Percentiles rank a stretch among this genome's conserved stretches.
Evolutionary conservation across 192 early-diverging fungal species (phyloP).

Genomic region (Coemansia sp.): DNA sequence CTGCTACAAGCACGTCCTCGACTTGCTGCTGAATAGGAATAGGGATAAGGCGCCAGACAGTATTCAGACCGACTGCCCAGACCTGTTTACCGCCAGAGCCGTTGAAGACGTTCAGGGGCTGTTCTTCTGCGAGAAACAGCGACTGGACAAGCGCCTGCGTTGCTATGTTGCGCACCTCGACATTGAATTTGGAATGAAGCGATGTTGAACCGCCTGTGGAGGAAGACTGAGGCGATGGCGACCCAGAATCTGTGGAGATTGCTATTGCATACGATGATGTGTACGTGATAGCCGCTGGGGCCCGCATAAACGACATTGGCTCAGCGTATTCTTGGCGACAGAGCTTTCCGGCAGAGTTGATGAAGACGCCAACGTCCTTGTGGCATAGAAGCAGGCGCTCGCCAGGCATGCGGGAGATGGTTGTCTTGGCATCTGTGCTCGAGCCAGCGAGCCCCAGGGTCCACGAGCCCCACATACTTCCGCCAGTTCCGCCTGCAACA

Average conservation of each 20-base stretch:
- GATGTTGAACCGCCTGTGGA: not conserved
- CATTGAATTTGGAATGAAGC: constrained; percentile 35
- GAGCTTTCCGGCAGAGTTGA: constrained; percentile 50
- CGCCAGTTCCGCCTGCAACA: constrained; percentile 3
- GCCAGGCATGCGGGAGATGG: constrained; percentile 50
- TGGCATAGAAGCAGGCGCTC: constrained; percentile 53
- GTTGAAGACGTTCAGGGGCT: constrained; percentile 50
- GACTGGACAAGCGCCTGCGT: constrained; percentile 82
- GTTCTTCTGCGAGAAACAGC: constrained; percentile 64
- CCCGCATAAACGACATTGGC: constrained; percentile 42
- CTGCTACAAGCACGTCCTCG: constrained; percentile 68
- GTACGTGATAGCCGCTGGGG: constrained; percentile 45
- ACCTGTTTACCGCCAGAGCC: constrained; percentile 73
- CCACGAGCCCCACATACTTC: constrained; percentile 55
- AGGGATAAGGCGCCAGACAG: constrained; percentile 74
- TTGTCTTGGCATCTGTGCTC: constrained; percentile 32
- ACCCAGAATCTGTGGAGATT: constrained; percentile 15
- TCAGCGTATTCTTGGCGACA: constrained; percentile 45
- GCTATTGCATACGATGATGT: constrained; percentile 51
- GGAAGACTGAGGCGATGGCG: constrained; percentile 1
- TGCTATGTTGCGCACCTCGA: constrained; percentile 86
- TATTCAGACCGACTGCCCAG: constrained; percentile 65
- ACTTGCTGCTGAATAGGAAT: constrained; percentile 57
- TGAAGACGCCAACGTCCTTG: constrained; percentile 50
- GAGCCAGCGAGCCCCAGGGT: constrained; percentile 38